phyloP scores from a whole-genome alignment of 768 basidiomycete species.

The Astraeus odoratus region DNA sequence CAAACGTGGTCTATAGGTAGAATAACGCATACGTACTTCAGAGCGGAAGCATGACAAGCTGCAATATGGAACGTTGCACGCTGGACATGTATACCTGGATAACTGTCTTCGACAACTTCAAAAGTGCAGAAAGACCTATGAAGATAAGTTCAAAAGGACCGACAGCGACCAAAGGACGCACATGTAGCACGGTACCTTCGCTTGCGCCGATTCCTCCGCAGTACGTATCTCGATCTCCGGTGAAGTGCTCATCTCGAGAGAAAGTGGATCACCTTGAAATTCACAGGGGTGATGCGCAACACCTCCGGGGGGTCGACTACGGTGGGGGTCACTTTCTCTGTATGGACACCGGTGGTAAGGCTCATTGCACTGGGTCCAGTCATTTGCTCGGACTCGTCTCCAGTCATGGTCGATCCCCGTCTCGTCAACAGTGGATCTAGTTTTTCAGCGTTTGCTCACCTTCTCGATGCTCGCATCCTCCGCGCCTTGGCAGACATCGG shows the following conservation, averaged over 20 bases:
- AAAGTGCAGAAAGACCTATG: conserved; percentile 2
- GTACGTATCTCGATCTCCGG: conserved; percentile 13
- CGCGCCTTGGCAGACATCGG: conserved; percentile 85
- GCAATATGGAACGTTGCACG: conserved; percentile 78
- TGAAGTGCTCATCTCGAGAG: conserved; percentile 8
- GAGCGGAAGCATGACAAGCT: conserved; percentile 75
- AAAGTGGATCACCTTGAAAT: too few species aligned
- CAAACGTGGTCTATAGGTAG: too few species aligned
- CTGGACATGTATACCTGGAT: conserved; percentile 75
- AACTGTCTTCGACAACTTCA: conserved; percentile 68
- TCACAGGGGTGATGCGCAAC: too few species aligned
- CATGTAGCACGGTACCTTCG: conserved; percentile 36
- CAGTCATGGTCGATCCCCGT: not conserved
- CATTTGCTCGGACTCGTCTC: too few species aligned
- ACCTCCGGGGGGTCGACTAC: too few species aligned
- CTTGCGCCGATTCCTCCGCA: conserved; percentile 4
- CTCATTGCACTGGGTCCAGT: too few species aligned
- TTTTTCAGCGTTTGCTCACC: conserved; percentile 60
- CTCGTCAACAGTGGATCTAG: conserved; percentile 38
- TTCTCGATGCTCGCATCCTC: conserved; percentile 80
- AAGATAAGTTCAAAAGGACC: conserved; percentile 1
- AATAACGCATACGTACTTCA: conserved; percentile 48
- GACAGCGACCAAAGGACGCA: conserved; percentile 21
- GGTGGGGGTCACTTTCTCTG: too few species aligned
- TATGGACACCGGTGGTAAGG: too few species aligned